A percentile compares a stretch with the other conserved stretches of the same genome.
These are phyloP conservation scores for Macrolepiota albuminosa DNA, from an alignment of 768 basidiomycete species.

Conservation along the genomic window DNA sequence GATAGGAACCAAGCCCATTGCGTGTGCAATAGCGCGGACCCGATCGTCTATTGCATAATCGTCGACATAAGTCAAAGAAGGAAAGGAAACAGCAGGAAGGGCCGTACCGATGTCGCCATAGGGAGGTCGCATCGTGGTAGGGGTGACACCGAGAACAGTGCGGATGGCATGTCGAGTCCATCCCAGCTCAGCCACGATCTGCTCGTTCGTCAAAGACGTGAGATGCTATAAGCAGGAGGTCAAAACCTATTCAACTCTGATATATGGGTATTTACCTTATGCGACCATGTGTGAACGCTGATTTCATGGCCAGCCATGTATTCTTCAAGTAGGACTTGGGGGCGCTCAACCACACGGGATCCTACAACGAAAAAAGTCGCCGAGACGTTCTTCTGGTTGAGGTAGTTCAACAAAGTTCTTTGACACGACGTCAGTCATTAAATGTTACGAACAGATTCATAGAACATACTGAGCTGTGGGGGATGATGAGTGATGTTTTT, in stretches of 20 bases:
- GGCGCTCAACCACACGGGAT: slow-evolving; percentile 77
- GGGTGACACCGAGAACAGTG: slow-evolving; percentile 67
- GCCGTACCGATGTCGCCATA: slow-evolving; percentile 70
- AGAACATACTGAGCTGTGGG: slow-evolving; percentile 20
- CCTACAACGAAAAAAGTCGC: slow-evolving; percentile 94
- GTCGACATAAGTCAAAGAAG: neutral
- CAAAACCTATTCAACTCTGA: neutral
- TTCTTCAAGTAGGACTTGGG: slow-evolving; percentile 70
- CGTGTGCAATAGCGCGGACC: slow-evolving; percentile 82
- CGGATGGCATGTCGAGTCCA: slow-evolving; percentile 89
- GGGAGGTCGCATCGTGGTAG: slow-evolving; percentile 75
- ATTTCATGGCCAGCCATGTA: slow-evolving; percentile 81
- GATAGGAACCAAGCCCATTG: slow-evolving; percentile 89
- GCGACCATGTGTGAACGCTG: slow-evolving; percentile 90
- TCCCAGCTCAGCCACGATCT: slow-evolving; percentile 91
- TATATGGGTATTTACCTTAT: slow-evolving; percentile 41
- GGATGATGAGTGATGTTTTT: slow-evolving; percentile 1
- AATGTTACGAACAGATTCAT: neutral
- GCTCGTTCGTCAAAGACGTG: slow-evolving; percentile 68
- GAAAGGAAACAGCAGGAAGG: neutral
- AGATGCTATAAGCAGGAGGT: slow-evolving; percentile 37
- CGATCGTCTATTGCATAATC: slow-evolving; percentile 63
- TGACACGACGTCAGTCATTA: slow-evolving; percentile 13
- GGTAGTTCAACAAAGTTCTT: slow-evolving; percentile 66
- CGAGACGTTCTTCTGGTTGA: slow-evolving; percentile 53